Evolutionary conservation across 768 basidiomycete species (phyloP).

Genomic region (Termitomyces sp.): DNA sequence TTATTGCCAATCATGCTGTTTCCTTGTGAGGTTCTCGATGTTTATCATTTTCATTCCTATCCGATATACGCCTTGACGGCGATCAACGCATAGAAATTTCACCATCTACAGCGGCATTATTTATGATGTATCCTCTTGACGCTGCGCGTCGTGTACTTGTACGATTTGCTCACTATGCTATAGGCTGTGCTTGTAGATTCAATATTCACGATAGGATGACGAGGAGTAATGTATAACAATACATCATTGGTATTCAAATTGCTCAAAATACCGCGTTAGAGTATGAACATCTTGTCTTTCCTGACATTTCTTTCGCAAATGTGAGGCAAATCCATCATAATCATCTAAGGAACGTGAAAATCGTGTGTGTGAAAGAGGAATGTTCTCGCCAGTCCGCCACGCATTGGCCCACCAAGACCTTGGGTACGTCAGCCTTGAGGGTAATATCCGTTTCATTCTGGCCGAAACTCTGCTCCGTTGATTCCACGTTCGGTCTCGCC

Average conservation of each 20-base stretch:
- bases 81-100: neutral
- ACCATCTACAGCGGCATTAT: neutral
- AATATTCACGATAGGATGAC: neutral
- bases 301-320: too few species aligned
- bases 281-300: too few species aligned
- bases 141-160: constrained; percentile 5
- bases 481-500: too few species aligned
- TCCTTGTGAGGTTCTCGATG: neutral
- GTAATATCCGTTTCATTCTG: too few species aligned
- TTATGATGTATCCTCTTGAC: neutral
- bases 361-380: too few species aligned
- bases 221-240: neutral
- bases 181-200: neutral
- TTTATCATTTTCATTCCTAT: neutral
- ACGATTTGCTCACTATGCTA: neutral
- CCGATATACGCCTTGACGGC: neutral
- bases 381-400: too few species aligned
- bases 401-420: too few species aligned
- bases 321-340: too few species aligned
- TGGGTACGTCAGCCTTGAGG: too few species aligned
- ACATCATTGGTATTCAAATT: neutral
- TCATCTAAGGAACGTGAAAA: too few species aligned
- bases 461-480: too few species aligned
- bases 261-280: neutral
- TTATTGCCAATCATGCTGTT: constrained; percentile 9